Conservation (phyloP, 495 filamentous ascomycete species). For the Aspergillus baeticus region DNA sequence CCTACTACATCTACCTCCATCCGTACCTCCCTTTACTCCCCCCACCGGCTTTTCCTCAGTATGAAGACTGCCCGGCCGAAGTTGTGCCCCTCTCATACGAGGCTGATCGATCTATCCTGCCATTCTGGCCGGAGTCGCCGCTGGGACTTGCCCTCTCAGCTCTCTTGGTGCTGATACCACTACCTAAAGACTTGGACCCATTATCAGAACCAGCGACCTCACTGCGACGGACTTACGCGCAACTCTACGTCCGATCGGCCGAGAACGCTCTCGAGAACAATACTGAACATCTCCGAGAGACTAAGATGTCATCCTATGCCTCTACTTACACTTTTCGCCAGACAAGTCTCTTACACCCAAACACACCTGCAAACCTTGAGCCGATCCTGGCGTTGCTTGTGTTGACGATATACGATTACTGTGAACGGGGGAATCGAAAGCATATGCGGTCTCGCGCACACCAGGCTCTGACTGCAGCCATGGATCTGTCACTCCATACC, state of each 20-base stretch:
- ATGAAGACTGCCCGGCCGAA: constrained; percentile 33
- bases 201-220: constrained; percentile 28
- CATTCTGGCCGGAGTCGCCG: constrained; percentile 41
- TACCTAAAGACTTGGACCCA: constrained; percentile 32
- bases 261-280: constrained; percentile 46
- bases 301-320: neutral
- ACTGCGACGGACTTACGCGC: constrained; percentile 46
- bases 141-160: constrained; percentile 49
- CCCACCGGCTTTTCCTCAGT: constrained; percentile 30
- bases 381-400: constrained; percentile 48
- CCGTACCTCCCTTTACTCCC: constrained; percentile 54
- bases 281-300: constrained; percentile 40
- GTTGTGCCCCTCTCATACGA: constrained; percentile 19
- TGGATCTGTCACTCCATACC: constrained; percentile 39
- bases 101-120: constrained; percentile 18
- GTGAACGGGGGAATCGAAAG: constrained; percentile 48
- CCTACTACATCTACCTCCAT: constrained; percentile 56
- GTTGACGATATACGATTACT: constrained; percentile 53
- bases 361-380: constrained; percentile 42
- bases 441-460: constrained; percentile 48
- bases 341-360: constrained; percentile 40
- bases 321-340: constrained; percentile 23
- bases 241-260: constrained; percentile 48
- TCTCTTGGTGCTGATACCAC: constrained; percentile 48
- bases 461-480: constrained; percentile 43